Base-by-base conservation (phyloP, 768 basidiomycete genomes). In the Kwoniella pini region DNA sequence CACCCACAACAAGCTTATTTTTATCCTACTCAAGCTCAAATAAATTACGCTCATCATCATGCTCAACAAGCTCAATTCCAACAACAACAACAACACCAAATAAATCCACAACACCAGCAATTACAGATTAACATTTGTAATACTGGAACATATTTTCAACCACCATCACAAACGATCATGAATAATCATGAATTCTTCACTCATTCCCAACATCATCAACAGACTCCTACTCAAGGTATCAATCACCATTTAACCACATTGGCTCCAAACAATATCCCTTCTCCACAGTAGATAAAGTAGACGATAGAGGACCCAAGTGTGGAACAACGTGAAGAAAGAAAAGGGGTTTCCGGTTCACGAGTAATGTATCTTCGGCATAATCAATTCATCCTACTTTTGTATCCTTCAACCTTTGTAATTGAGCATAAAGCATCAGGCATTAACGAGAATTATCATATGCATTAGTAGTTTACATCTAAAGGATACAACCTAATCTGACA, bases 11-110 rank as follows among this genome's bases (percentile, higher is more conserved):
- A 36, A 21, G 30, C 26, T 6, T 55, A 55, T 24, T 55, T 44
- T 22, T 55, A 55, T 17, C 54, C 54, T 24, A 55, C 54, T 3
- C 54, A 43, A 31, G 31, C 54, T 30, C 54, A 55, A 24, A 43
- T 55, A 42, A 33, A 55, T 30, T 55, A 55, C 42, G 43, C 54
- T 11, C 54, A 55, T 45, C 54, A 55, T 30, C 54, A 55, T 7
- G 54, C 43, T 4, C 40, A 44, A 33, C 45, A 48, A 30, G 21
- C 33, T 19, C 51, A 53, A 27, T 13, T 19, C 17, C 50, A 51
- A 24, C 15, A 31, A 15, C n/a, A 19, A 13, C 21, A 38, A 3
- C 51, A 46, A 31, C 48, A 54, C 19, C 40, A 42, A 42, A 38
- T 30, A 17, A 19, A 54, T 5, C 53, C 33, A 21, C 27, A 42